Base-by-base conservation (phyloP, 257 asterid genomes). In the Vinca minor region DNA sequence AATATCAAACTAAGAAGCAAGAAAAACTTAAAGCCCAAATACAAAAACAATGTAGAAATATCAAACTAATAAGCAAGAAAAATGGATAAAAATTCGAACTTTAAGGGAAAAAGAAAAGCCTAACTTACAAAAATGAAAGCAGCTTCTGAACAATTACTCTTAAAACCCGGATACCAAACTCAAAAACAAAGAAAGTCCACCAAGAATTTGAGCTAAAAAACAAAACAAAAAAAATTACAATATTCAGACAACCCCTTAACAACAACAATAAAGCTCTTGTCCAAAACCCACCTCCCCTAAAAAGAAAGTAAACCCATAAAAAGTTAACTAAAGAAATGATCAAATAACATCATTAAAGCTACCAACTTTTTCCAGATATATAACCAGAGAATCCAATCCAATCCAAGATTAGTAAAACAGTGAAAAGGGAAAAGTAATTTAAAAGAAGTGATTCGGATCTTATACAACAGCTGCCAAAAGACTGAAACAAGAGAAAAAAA, bases 331-430 rank as follows among this genome's bases (percentile, higher is more conserved):
- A 58, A 48, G 62, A 71, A 61, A 46, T 72, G 77, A 76, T 78
- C 74, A 72, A 66, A 75, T 55, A n/a, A n/a, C n/a, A 65, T 72
- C 76, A 65, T 70, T 69, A 83, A 87, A 79, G 90, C 49, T 47
- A 75, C 56, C 75, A 74, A 69, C 79, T 77, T 77, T 75, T 77
- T 73, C 47, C 69, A 34, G 71, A 71, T 74, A 75, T 32, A 28
- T 8, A 39, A 62, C 48, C 55, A 62, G 12, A 63, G 63, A 71
- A 44, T 73, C 69, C n/a, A n/a, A n/a, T n/a, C n/a, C n/a, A n/a
- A n/a, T n/a, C n/a, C 67, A 67, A 60, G 73, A 70, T 41, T n/a
- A n/a, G n/a, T n/a, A n/a, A n/a, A n/a, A n/a, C n/a, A 71, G 76
- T 50, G 59, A 69, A 56, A 73, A 28, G 44, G 25, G 36, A 34